Conservation (phyloP, 306 rosid genomes). For the Cucurbita pepo region DNA sequence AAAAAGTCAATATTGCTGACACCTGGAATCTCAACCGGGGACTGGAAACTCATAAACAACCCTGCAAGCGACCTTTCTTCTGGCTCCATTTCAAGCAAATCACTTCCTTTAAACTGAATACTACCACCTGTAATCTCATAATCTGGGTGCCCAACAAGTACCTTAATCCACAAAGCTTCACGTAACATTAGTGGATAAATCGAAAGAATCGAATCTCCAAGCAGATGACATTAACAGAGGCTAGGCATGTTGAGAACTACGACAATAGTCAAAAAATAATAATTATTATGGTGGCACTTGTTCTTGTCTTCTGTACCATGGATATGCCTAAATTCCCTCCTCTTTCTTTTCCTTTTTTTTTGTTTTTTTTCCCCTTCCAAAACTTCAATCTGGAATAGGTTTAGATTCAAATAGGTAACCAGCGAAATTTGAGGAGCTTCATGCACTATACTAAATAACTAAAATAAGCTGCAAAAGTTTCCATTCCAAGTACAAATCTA, state of each 20-base stretch:
- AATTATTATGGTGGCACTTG: not conserved
- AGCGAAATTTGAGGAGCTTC: not conserved
- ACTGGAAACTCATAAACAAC: constrained; percentile 89
- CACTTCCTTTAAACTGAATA: constrained; percentile 57
- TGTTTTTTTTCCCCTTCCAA: not conserved
- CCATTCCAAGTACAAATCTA: not conserved
- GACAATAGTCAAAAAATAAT: no score
- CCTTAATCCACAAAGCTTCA: constrained; percentile 18
- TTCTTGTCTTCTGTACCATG: not conserved
- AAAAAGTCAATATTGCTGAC: constrained; percentile 78
- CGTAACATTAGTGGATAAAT: not conserved
- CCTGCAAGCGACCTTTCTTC: constrained; percentile 80
- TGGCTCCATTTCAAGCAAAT: constrained; percentile 70
- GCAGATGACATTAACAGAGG: not conserved
- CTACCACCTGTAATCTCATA: constrained; percentile 81
- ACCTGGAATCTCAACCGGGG: constrained; percentile 85
- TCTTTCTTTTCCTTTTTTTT: not conserved
- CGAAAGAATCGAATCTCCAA: not conserved
- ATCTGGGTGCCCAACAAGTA: constrained; percentile 87
- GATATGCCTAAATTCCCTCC: not conserved
- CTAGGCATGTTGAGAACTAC: not conserved
- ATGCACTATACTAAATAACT: not conserved
- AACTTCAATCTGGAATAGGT: not conserved
- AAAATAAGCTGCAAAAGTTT: not conserved
- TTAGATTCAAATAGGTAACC: not conserved